phyloP scores from a whole-genome alignment of 2,329 filamentous ascomycete species.

The Pochonia chlamydosporia region DNA sequence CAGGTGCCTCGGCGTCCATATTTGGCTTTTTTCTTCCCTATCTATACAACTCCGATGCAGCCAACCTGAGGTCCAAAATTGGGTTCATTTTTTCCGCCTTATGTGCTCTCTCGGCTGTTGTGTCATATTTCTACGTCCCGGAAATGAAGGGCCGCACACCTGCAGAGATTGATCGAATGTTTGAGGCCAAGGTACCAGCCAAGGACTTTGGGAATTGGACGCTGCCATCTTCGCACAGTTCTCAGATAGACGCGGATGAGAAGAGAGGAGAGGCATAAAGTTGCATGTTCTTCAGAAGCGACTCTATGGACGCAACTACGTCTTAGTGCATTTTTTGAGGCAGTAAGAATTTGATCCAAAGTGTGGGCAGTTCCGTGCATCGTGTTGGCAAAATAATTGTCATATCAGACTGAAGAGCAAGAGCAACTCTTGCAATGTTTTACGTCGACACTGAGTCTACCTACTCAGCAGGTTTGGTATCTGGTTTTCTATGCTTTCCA shows the following conservation, averaged over 20 bases:
- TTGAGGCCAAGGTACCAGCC: conserved; percentile 19
- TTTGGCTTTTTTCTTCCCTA: conserved; percentile 44
- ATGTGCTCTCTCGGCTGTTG: conserved; percentile 24
- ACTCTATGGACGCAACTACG: no score
- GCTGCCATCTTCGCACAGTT: not conserved
- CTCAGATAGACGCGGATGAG: not conserved
- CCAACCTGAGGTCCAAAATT: conserved; percentile 33
- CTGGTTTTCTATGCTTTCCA: no score
- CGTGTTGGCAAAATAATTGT: no score
- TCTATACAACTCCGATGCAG: conserved; percentile 26
- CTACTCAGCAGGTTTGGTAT: no score
- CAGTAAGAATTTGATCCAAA: no score
- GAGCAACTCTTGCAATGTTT: no score
- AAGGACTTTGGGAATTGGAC: conserved; percentile 15
- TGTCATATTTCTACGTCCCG: conserved; percentile 40
- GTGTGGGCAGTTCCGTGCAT: no score
- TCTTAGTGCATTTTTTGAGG: no score
- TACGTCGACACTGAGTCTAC: no score
- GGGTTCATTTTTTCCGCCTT: conserved; percentile 33
- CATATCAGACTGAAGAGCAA: no score
- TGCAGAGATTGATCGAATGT: conserved; percentile 40
- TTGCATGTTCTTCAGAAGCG: no score
- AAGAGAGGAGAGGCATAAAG: not conserved
- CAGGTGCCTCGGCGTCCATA: conserved; percentile 32
- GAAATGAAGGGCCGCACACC: conserved; percentile 46